phyloP scores from a whole-genome alignment of 805 yeast genomes.

The Kuraishia capsulata region DNA sequence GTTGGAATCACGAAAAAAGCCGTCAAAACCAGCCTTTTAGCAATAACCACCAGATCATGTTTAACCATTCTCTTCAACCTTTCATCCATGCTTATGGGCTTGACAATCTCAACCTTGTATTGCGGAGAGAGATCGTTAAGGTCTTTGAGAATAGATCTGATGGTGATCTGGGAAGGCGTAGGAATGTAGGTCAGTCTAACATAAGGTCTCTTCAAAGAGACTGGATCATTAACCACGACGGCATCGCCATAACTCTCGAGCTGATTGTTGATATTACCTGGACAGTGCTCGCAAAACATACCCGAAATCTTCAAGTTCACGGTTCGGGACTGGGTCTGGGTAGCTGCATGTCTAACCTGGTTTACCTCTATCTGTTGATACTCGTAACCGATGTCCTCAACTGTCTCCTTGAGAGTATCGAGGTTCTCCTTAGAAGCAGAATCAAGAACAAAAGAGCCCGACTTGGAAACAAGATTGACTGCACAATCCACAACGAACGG shows the following conservation, averaged over 20 bases:
- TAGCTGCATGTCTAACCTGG: conserved; percentile 36
- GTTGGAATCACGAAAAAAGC: conserved; percentile 52
- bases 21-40: conserved; percentile 37
- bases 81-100: conserved; percentile 54
- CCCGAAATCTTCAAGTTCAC: conserved; percentile 51
- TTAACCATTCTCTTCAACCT: conserved; percentile 41
- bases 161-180: conserved; percentile 38
- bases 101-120: conserved; percentile 45
- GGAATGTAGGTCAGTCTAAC: conserved; percentile 63
- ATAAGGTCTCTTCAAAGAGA: conserved; percentile 45
- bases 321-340: conserved; percentile 41
- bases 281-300: conserved; percentile 68
- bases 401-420: conserved; percentile 33
- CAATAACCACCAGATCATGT: conserved; percentile 36
- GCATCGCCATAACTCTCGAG: conserved; percentile 47
- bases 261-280: conserved; percentile 40
- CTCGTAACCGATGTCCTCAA: conserved; percentile 65
- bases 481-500: conserved; percentile 45
- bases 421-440: conserved; percentile 25
- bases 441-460: conserved; percentile 53
- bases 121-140: conserved; percentile 32
- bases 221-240: conserved; percentile 43
- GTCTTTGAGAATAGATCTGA: conserved; percentile 44
- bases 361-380: conserved; percentile 36
- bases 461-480: conserved; percentile 49